Conservation (phyloP, 2,329 filamentous ascomycete species). For the Coniella vitis region DNA sequence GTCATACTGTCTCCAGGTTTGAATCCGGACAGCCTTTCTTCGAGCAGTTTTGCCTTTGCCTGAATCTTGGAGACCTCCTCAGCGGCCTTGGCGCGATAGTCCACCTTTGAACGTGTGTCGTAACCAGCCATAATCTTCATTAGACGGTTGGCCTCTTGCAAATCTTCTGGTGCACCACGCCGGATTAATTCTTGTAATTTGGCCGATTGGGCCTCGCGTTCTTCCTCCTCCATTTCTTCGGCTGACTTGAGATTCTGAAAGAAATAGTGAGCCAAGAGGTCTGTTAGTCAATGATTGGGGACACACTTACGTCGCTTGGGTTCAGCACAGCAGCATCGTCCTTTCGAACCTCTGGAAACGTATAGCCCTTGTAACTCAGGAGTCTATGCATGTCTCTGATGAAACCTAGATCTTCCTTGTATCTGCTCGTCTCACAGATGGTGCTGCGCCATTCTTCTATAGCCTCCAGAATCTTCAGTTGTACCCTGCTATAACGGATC, state of each 20-base stretch:
- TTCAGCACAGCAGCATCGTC: constrained; percentile 97
- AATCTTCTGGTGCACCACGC: constrained; percentile 80
- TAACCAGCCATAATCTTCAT: constrained; percentile 99
- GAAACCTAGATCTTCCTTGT: constrained; percentile 94
- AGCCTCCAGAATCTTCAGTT: constrained; percentile 86
- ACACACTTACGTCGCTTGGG: constrained; percentile 76
- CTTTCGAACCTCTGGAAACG: constrained; percentile 83
- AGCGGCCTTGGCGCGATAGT: constrained; percentile 95
- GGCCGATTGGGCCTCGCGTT: constrained; percentile 89
- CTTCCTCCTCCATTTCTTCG: constrained; percentile 98
- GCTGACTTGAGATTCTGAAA: constrained; percentile 83
- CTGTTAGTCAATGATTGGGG: not conserved
- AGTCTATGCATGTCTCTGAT: constrained; percentile 96
- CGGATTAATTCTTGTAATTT: constrained; percentile 96
- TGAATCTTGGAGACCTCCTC: constrained; percentile 93
- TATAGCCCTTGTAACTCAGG: constrained; percentile 93
- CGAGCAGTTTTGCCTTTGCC: constrained; percentile 84
- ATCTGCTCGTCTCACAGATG: constrained; percentile 95
- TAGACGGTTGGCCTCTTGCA: constrained; percentile 92
- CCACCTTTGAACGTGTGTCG: constrained; percentile 90
- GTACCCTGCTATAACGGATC: constrained; percentile 76
- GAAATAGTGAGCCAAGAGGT: not conserved
- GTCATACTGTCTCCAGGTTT: constrained; percentile 71
- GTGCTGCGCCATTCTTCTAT: constrained; percentile 98
- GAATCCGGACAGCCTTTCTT: constrained; percentile 86